phyloP scores from a whole-genome alignment of 2,329 filamentous ascomycete species.

The Neonectria ditissima region DNA sequence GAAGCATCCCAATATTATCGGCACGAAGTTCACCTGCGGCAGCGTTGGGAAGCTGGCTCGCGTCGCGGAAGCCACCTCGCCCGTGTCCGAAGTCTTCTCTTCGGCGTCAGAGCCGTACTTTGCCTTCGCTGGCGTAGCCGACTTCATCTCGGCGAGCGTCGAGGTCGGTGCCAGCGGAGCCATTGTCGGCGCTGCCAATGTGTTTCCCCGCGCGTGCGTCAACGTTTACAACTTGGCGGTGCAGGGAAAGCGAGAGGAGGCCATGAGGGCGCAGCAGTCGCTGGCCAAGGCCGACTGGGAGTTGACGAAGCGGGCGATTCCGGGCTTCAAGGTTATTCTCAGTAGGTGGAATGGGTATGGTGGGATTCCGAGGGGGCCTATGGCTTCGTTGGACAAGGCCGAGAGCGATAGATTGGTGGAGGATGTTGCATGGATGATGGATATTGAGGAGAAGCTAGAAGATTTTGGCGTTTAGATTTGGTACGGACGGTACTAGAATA shows the following conservation, averaged over 20 bases:
- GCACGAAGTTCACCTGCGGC: constrained; percentile 92
- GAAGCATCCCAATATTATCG: constrained; percentile 84
- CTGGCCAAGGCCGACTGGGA: constrained; percentile 85
- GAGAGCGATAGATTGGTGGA: constrained; percentile 64
- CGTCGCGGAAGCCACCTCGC: constrained; percentile 78
- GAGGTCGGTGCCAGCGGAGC: constrained; percentile 84
- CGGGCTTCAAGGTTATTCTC: constrained; percentile 85
- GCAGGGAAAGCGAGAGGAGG: constrained; percentile 79
- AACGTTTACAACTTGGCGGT: constrained; percentile 82
- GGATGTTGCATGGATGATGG: constrained; percentile 72
- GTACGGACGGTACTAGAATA: too few relatives aligned
- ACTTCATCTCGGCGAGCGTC: constrained; percentile 86
- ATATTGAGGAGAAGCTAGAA: constrained; percentile 68
- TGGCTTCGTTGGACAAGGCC: constrained; percentile 73
- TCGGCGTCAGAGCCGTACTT: constrained; percentile 74
- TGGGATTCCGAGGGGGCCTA: constrained; percentile 77
- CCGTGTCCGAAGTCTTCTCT: constrained; percentile 66
- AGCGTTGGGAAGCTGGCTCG: constrained; percentile 91
- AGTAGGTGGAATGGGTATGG: constrained; percentile 86
- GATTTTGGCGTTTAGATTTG: constrained; percentile 11
- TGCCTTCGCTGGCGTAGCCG: constrained; percentile 88
- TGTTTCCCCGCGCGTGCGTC: constrained; percentile 84
- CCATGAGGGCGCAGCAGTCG: constrained; percentile 78
- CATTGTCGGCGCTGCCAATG: constrained; percentile 86
- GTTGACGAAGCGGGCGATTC: constrained; percentile 83